A percentile compares a stretch with the other conserved stretches of the same genome.
These are phyloP conservation scores for Schizothecium vesticola DNA, from an alignment of 495 filamentous ascomycete species.

Conservation along the genomic window DNA sequence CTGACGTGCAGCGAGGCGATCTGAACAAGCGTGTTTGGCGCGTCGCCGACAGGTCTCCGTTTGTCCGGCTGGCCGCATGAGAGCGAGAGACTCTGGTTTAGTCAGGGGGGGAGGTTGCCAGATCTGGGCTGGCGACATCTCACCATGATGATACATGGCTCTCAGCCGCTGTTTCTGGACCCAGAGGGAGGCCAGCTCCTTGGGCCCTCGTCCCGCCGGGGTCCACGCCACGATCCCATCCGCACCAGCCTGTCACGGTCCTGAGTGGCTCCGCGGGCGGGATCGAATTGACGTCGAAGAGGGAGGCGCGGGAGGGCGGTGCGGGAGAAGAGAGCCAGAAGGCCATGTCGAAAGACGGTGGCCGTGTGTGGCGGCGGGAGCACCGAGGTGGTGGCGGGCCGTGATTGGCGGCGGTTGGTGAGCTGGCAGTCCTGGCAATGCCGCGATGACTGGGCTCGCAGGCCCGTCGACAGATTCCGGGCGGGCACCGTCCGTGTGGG, in stretches of 20 bases:
- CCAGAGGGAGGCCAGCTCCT: constrained; percentile 3
- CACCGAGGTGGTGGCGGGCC: constrained; percentile 20
- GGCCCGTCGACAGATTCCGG: constrained; percentile 8
- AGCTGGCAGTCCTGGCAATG: constrained; percentile 26
- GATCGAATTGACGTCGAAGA: constrained; percentile 1
- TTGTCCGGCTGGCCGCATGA: constrained; percentile 1
- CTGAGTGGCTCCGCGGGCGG: constrained; percentile 2
- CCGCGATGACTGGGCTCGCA: constrained; percentile 15
- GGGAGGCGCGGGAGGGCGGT: constrained; percentile 3
- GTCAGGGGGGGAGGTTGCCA: constrained; percentile 3
- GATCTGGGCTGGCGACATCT: constrained; percentile 4
- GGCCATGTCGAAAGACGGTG: constrained; percentile 6
- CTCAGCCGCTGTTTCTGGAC: background rate
- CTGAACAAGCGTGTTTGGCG: constrained; percentile 5
- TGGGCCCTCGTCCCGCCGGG: constrained; percentile 1
- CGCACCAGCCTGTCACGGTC: background rate
- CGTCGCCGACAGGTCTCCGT: background rate
- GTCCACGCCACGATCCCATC: background rate
- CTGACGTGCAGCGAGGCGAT: constrained; percentile 14
- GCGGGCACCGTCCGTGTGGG: constrained; percentile 22
- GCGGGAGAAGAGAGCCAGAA: constrained; percentile 14
- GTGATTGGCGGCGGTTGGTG: constrained; percentile 25
- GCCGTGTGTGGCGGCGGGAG: constrained; percentile 14
- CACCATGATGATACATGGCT: background rate
- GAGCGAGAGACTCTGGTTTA: background rate